phyloP scores from a whole-genome alignment of 2,329 filamentous ascomycete species.

The Penicillium concentricum region DNA sequence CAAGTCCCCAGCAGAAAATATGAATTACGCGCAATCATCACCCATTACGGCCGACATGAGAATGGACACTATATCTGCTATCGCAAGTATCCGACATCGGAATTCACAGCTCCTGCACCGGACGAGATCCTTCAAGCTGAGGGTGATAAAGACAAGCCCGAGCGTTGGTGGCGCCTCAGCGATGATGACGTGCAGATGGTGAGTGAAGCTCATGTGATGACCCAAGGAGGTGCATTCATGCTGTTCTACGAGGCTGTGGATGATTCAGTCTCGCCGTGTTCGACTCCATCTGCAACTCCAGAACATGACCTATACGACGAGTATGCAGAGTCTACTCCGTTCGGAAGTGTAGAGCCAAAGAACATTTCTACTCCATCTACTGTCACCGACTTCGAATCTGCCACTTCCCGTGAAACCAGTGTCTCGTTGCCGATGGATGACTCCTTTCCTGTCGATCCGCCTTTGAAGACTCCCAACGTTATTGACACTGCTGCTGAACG shows the following conservation, averaged over 20 bases:
- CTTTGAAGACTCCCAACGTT: neutral
- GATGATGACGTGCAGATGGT: constrained; percentile 80
- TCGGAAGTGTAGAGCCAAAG: constrained; percentile 22
- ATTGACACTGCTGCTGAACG: neutral
- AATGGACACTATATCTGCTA: constrained; percentile 97
- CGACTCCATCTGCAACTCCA: neutral
- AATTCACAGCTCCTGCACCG: constrained; percentile 34
- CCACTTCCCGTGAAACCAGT: constrained; percentile 31
- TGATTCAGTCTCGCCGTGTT: neutral
- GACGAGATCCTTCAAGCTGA: constrained; percentile 34
- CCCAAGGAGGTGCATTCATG: constrained; percentile 88
- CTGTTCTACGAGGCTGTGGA: constrained; percentile 85
- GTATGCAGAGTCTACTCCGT: constrained; percentile 16
- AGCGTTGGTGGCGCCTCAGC: constrained; percentile 86
- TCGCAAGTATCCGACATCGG: constrained; percentile 60
- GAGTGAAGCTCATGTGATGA: constrained; percentile 69
- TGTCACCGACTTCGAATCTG: constrained; percentile 28
- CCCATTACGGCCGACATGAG: constrained; percentile 86
- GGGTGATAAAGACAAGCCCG: constrained; percentile 37
- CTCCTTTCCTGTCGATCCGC: neutral
- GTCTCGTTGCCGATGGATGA: constrained; percentile 22
- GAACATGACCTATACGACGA: constrained; percentile 9
- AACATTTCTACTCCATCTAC: constrained; percentile 28
- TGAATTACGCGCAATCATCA: constrained; percentile 77
- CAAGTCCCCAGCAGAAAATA: constrained; percentile 58